Percentiles rank a stretch among this genome's conserved stretches.
phyloP scores from a whole-genome alignment of 257 asterid species.

The Jacaranda mimosifolia region DNA sequence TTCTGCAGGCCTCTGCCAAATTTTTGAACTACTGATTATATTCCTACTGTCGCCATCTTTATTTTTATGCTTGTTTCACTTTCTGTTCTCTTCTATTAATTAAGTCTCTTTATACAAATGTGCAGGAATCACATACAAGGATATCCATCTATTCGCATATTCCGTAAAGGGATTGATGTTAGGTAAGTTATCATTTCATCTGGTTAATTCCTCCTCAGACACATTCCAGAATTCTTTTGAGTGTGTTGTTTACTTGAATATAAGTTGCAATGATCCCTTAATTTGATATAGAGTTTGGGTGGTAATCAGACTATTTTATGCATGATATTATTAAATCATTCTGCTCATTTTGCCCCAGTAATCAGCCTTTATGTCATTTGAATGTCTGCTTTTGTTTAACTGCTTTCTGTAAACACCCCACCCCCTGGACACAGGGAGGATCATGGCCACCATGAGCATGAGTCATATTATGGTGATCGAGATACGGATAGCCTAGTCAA shows the following conservation, averaged over 20 bases:
- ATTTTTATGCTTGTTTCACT: constrained; percentile 22
- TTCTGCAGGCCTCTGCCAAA: constrained; percentile 3
- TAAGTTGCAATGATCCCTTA: constrained; percentile 25
- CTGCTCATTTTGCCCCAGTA: not conserved
- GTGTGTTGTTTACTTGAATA: constrained; percentile 15
- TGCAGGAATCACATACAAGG: constrained; percentile 96
- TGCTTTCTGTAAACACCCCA: constrained; percentile 12
- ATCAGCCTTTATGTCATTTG: constrained; percentile 20
- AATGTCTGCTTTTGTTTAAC: constrained; percentile 23
- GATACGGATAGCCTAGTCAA: constrained; percentile 88
- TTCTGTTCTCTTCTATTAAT: constrained; percentile 26
- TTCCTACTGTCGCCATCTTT: constrained; percentile 17
- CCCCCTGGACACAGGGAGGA: constrained; percentile 62
- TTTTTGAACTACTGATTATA: not conserved
- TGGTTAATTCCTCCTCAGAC: constrained; percentile 18
- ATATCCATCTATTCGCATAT: constrained; percentile 93
- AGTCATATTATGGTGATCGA: constrained; percentile 97
- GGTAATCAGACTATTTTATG: not conserved
- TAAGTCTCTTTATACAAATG: constrained; percentile 29
- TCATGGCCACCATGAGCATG: constrained; percentile 96
- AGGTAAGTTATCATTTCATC: constrained; percentile 52
- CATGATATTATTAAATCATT: not conserved
- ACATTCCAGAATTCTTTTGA: not conserved
- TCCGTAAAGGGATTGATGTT: constrained; percentile 88
- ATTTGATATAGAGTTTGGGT: not conserved